Evolutionary conservation across 371 early-diverging fungal genomes (phyloP).

Genomic region (Mucor plumbeus): DNA sequence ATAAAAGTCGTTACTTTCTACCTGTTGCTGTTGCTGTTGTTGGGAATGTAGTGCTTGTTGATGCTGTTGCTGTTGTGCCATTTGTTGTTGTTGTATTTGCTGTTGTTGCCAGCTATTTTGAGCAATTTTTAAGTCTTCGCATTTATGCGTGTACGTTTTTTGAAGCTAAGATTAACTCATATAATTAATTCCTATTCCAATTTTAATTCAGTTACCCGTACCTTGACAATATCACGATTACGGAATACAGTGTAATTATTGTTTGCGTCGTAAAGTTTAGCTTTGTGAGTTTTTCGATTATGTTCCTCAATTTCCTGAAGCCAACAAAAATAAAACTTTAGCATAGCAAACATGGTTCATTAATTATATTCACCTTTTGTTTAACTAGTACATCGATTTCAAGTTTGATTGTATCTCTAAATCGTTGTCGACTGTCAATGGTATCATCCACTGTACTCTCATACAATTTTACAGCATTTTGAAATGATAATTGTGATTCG

Average conservation of each 20-base stretch:
- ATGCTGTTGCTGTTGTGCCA: constrained; percentile 26
- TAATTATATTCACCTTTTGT: constrained; percentile 17
- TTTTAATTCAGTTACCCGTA: constrained; percentile 13
- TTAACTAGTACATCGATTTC: constrained; percentile 28
- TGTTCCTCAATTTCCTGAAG: constrained; percentile 41
- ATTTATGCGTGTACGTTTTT: constrained; percentile 48
- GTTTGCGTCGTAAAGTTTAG: constrained; percentile 37
- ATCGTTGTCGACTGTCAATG: constrained; percentile 27
- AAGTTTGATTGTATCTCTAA: constrained; percentile 25
- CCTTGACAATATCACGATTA: constrained; percentile 52
- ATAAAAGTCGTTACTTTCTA: constrained; percentile 2
- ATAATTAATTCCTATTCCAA: not conserved
- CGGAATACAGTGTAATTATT: constrained; percentile 39
- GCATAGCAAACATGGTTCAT: not conserved
- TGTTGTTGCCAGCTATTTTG: constrained; percentile 37
- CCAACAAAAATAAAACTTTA: not conserved
- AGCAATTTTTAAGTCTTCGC: constrained; percentile 35
- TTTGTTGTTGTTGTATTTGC: constrained; percentile 19
- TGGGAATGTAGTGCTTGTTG: constrained; percentile 30
- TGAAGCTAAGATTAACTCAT: constrained; percentile 37
- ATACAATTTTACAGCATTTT: constrained; percentile 38
- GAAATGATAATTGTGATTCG: constrained; percentile 22
- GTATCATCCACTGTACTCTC: constrained; percentile 35
- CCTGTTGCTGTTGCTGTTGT: constrained; percentile 9
- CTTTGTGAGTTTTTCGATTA: constrained; percentile 37